These are phyloP conservation scores for Drechslerella stenobrocha DNA, from an alignment of 2,329 filamentous ascomycete species.

Conservation along the genomic window DNA sequence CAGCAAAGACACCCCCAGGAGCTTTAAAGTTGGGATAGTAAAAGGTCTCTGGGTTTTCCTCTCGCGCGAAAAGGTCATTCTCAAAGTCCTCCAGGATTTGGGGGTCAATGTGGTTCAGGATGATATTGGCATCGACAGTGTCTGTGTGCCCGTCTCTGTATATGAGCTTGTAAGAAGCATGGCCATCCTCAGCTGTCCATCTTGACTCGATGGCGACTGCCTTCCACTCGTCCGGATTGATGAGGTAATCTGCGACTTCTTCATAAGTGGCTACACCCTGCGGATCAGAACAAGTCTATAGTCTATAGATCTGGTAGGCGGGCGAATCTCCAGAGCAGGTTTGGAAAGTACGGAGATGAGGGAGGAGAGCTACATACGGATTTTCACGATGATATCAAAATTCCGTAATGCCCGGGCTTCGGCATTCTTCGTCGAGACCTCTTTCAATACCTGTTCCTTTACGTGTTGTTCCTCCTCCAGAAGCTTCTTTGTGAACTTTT, in stretches of 20 bases:
- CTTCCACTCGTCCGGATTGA: constrained; percentile 44
- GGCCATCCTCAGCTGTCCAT: constrained; percentile 29
- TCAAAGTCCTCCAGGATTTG: constrained; percentile 41
- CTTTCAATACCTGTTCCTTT: constrained; percentile 15
- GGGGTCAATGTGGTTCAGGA: constrained; percentile 15
- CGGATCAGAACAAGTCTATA: background rate
- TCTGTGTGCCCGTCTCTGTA: constrained; percentile 38
- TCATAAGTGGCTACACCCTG: constrained; percentile 22
- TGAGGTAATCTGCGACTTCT: constrained; percentile 29
- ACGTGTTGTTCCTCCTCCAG: constrained; percentile 26
- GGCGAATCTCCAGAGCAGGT: too few species aligned
- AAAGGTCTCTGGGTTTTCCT: constrained; percentile 45
- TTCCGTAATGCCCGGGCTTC: constrained; percentile 16
- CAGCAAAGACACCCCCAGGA: constrained; percentile 36
- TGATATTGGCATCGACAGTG: constrained; percentile 18
- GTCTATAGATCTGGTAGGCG: background rate
- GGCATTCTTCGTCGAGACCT: constrained; percentile 10
- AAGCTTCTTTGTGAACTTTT: constrained; percentile 26
- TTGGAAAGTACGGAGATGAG: background rate
- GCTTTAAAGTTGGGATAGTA: constrained; percentile 35
- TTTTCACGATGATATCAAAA: constrained; percentile 35
- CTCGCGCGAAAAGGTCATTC: constrained; percentile 24
- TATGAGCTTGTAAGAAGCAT: constrained; percentile 25
- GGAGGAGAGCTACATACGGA: constrained; percentile 15
- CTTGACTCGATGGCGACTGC: constrained; percentile 30